Conservation (phyloP, 2,329 filamentous ascomycete genomes). For the Chaetothyriales sp. region DNA sequence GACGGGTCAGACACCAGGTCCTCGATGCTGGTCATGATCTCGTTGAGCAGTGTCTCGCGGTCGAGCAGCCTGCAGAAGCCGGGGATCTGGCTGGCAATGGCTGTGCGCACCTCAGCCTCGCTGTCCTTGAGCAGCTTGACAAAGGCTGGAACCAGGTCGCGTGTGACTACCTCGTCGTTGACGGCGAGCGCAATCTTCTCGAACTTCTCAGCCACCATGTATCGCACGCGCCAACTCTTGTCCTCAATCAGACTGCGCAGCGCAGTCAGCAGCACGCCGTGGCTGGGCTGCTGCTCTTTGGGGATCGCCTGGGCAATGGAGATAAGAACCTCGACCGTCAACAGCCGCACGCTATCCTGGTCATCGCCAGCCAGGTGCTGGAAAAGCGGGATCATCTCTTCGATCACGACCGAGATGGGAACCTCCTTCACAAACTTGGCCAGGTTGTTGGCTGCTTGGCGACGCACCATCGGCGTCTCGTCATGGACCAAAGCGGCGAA, state of each 20-base stretch:
- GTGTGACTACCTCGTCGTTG: slow-evolving; percentile 84
- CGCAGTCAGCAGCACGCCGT: slow-evolving; percentile 80
- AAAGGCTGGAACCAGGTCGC: slow-evolving; percentile 90
- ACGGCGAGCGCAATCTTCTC: slow-evolving; percentile 99
- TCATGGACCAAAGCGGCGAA: slow-evolving; percentile 90
- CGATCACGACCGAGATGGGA: slow-evolving; percentile 77
- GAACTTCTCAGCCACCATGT: slow-evolving; percentile 97
- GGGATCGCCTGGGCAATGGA: slow-evolving; percentile 93
- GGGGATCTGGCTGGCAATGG: slow-evolving; percentile 92
- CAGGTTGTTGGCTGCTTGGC: slow-evolving; percentile 89
- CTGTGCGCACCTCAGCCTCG: slow-evolving; percentile 92
- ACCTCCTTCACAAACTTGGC: slow-evolving; percentile 97
- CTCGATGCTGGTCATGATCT: slow-evolving; percentile 93
- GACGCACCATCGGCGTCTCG: slow-evolving; percentile 96
- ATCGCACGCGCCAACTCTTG: slow-evolving; percentile 97
- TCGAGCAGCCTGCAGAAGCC: slow-evolving; percentile 89
- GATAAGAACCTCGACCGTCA: slow-evolving; percentile 93
- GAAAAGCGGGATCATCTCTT: slow-evolving; percentile 98
- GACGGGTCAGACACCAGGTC: slow-evolving; percentile 91
- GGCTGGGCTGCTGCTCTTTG: slow-evolving; percentile 94
- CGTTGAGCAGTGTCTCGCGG: slow-evolving; percentile 71
- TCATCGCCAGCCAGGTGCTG: slow-evolving; percentile 93
- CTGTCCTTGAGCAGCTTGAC: slow-evolving; percentile 96
- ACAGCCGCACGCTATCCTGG: slow-evolving; percentile 87
- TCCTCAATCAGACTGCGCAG: slow-evolving; percentile 91